phyloP scores from a whole-genome alignment of 192 early-diverging fungal species.

The Gaertneriomyces semiglobifer region DNA sequence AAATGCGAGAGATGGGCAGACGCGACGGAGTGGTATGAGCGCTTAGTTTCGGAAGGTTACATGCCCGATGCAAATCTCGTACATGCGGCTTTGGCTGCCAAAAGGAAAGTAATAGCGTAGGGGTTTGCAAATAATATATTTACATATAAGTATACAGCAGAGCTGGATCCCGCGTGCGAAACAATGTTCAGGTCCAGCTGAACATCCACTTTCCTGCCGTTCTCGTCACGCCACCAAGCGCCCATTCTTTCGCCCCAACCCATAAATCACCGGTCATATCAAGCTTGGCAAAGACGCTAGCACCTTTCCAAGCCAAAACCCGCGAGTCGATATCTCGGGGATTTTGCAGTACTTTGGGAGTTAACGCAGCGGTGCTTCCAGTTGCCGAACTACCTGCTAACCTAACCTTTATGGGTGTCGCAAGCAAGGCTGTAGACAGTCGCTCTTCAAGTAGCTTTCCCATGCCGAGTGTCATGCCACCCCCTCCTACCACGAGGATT shows the following conservation, averaged over 20 bases:
- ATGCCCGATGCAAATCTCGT: constrained; percentile 17
- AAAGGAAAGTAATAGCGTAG: not conserved
- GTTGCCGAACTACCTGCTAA: constrained; percentile 51
- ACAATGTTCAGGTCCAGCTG: constrained; percentile 20
- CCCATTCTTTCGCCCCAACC: constrained; percentile 71
- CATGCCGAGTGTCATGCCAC: constrained; percentile 68
- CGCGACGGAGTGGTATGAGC: constrained; percentile 5
- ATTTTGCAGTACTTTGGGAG: constrained; percentile 54
- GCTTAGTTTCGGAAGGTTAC: constrained; percentile 9
- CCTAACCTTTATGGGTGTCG: constrained; percentile 15
- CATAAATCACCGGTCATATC: constrained; percentile 79
- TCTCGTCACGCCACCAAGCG: constrained; percentile 23
- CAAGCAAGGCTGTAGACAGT: not conserved
- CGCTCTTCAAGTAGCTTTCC: constrained; percentile 60
- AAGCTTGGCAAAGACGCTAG: constrained; percentile 69
- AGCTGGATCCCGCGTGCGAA: not conserved
- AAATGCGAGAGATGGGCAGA: not conserved
- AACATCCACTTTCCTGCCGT: constrained; percentile 21
- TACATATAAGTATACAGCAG: not conserved
- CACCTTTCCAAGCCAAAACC: constrained; percentile 86
- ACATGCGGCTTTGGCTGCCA: not conserved
- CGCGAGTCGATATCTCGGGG: constrained; percentile 82
- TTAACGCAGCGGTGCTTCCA: constrained; percentile 22
- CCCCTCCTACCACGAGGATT: constrained; percentile 84
- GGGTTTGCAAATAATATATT: not conserved